Base-by-base conservation (phyloP, 2,329 filamentous ascomycete species). In the Colletotrichum sp. region DNA sequence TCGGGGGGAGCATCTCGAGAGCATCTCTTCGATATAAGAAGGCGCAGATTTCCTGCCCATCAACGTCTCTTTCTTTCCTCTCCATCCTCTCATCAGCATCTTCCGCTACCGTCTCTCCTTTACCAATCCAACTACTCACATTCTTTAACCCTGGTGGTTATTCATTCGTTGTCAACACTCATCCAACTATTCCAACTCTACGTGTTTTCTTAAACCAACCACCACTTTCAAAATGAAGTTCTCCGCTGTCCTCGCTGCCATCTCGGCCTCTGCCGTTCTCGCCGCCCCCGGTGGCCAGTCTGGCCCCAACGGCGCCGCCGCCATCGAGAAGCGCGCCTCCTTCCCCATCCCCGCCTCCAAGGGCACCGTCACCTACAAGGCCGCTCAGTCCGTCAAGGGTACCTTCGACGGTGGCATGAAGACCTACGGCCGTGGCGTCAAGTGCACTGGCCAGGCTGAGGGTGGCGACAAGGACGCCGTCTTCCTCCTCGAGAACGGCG, bases 391-490 rank as follows among this genome's bases (percentile, higher is more conserved):
- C 26, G 78, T 83, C 71, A 57, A 69, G 26, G 79, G 70, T 74
- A 30, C 78, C 71, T 83, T 83, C 34, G 82, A 83, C 21, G 82
- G 81, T 65, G 77, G 79, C 15, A 78, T 82, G 59, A 79, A 74
- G 69, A 71, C 81, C 75, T 87, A 85, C 72, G 86, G 86, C 76
- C 86, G 85, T 72, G 85, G 86, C 15, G 81, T 82, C 39, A 82
- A 81, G 62, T 89, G 88, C 81, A 84, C 78, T 32, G 86, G 80
- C 5, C 81, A 89, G 79, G 76, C 77, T 12, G 88, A 89, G 81
- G 87, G 88, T 69, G 83, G 81, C 81, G 81, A 87, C 77, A 73
- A 80, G n/a, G 87, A 89, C 36, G 85, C 86, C 12, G 85, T 88
- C 67, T 88, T 87, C 77, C 79, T 86, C 63, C 83, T 87, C 30